phyloP scores from a whole-genome alignment of 441 rosid genomes.

The Brassica hybrid region DNA sequence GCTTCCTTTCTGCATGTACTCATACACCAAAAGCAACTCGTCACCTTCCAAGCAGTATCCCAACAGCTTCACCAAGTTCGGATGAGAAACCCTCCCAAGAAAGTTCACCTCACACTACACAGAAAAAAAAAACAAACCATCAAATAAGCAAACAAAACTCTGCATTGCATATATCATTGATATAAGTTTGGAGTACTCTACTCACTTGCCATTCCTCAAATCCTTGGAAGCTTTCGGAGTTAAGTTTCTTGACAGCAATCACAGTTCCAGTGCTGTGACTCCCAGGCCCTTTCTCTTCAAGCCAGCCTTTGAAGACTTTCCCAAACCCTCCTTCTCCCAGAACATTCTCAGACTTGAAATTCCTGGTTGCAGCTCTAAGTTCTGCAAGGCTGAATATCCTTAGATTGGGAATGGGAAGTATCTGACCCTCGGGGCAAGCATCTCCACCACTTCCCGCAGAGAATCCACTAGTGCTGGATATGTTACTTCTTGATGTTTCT shows the following conservation, averaged over 20 bases:
- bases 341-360: conserved; percentile 69
- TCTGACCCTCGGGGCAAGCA: conserved; percentile 61
- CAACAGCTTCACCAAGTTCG: conserved; percentile 75
- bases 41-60: conserved; percentile 87
- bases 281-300: conserved; percentile 67
- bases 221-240: conserved; percentile 89
- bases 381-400: conserved; percentile 74
- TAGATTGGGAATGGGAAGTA: conserved; percentile 71
- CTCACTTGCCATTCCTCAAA: conserved; percentile 93
- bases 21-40: conserved; percentile 82
- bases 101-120: conserved; percentile 80
- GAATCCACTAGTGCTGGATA: conserved; percentile 65
- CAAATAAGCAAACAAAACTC: conserved; percentile 7
- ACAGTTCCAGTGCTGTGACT: too few species aligned
- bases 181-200: neutral
- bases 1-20: conserved; percentile 94
- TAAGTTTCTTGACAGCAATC: conserved; percentile 86
- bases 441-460: conserved; percentile 63
- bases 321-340: conserved; percentile 98
- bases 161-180: neutral
- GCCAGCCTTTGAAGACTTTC: conserved; percentile 92
- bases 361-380: conserved; percentile 71
- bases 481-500: conserved; percentile 66
- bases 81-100: conserved; percentile 86
- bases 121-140: conserved; percentile 20